These are phyloP conservation scores for Mycena rebaudengoi DNA, from an alignment of 768 basidiomycete genomes.

Conservation along the genomic window DNA sequence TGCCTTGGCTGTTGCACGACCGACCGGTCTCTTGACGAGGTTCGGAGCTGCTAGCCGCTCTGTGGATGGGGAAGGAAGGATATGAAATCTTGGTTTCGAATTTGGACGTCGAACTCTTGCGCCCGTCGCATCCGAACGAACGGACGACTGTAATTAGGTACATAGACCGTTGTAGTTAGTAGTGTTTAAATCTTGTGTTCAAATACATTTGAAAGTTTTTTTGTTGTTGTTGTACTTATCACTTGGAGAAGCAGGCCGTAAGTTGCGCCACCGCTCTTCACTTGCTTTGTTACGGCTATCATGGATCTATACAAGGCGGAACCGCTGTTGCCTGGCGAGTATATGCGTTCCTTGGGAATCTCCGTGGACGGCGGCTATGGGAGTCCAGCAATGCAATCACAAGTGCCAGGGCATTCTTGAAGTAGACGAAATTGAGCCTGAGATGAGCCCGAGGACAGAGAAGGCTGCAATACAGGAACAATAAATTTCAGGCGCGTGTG, in stretches of 20 bases:
- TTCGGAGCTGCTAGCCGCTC: neutral
- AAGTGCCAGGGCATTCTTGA: neutral
- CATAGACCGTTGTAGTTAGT: conserved; percentile 25
- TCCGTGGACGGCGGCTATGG: neutral
- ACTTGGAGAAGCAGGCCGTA: no score
- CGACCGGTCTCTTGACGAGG: conserved; percentile 23
- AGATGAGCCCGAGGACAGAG: neutral
- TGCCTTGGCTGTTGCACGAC: conserved; percentile 2
- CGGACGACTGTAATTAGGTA: conserved; percentile 22
- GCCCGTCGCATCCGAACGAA: neutral
- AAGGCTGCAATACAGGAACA: no score
- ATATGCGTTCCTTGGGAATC: no score
- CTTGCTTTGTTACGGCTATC: no score
- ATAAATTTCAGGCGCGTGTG: conserved; percentile 22
- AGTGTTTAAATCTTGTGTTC: conserved; percentile 9
- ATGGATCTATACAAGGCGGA: no score
- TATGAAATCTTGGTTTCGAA: conserved; percentile 12
- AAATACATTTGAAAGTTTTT: neutral
- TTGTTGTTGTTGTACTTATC: neutral
- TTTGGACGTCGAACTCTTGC: neutral
- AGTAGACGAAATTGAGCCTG: no score
- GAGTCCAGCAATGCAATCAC: neutral
- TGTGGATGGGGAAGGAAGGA: conserved; percentile 2
- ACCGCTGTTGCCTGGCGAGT: no score
- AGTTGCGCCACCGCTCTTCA: no score